These are phyloP conservation scores for Phytopythium kandeliae DNA, from an alignment of 352 stramenopile species.

Conservation along the genomic window DNA sequence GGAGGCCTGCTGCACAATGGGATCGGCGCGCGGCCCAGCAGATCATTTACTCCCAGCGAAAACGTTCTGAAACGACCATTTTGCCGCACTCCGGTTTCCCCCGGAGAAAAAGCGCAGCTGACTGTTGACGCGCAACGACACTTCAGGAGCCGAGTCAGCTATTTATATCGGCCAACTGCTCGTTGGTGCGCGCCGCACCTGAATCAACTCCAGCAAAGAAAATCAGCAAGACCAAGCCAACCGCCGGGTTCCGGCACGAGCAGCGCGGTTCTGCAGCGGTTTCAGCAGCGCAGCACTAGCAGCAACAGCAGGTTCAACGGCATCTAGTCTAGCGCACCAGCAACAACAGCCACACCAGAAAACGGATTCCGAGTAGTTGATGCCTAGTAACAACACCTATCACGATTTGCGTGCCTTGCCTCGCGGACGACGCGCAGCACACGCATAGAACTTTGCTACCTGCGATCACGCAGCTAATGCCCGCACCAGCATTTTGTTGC, in stretches of 20 bases:
- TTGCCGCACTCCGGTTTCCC: background rate
- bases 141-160: background rate
- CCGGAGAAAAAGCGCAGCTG: conserved; percentile 1
- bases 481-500: background rate
- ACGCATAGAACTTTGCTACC: background rate
- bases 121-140: conserved; percentile 1
- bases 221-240: background rate
- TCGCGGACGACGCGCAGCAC: background rate
- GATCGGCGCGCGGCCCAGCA: conserved; percentile 3
- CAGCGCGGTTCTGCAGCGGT: background rate
- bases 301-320: background rate
- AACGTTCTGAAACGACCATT: conserved; percentile 6
- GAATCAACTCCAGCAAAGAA: background rate
- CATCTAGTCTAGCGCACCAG: background rate
- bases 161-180: conserved; percentile 6
- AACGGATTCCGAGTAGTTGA: background rate
- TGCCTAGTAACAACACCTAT: background rate
- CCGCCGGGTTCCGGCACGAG: background rate
- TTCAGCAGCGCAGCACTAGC: background rate
- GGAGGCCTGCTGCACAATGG: background rate
- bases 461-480: background rate
- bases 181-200: background rate
- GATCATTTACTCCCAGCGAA: background rate
- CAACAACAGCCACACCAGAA: background rate
- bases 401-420: background rate